phyloP scores from a whole-genome alignment of 164 flowering plant genomes.

The Tinospora cordifolia region DNA sequence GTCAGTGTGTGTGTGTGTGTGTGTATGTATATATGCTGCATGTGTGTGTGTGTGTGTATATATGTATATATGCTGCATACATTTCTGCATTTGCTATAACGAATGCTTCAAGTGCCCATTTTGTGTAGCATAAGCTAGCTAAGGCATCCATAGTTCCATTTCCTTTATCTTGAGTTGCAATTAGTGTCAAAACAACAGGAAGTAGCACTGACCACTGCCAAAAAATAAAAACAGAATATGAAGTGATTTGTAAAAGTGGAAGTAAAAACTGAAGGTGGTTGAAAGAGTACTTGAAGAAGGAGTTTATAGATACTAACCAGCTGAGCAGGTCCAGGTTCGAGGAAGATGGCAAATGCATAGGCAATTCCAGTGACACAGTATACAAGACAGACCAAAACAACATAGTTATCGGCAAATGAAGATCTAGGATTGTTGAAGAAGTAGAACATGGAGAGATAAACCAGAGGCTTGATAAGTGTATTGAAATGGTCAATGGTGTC shows the following conservation, averaged over 20 bases:
- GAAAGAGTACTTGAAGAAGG: neutral
- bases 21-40: neutral
- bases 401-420: conserved; percentile 61
- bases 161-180: conserved; percentile 50
- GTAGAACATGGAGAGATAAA: conserved; percentile 94
- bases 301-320: conserved; percentile 48
- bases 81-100: conserved; percentile 83
- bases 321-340: conserved; percentile 89
- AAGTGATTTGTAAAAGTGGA: conserved; percentile 2
- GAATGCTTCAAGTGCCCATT: conserved; percentile 93
- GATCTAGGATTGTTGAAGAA: conserved; percentile 98
- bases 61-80: conserved; percentile 29
- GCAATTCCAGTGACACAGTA: conserved; percentile 97
- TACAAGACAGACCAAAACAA: conserved; percentile 69
- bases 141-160: conserved; percentile 25
- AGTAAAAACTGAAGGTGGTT: neutral
- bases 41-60: too few species aligned
- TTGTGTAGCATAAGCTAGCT: conserved; percentile 59
- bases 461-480: conserved; percentile 80
- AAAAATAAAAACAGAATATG: neutral
- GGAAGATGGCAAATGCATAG: conserved; percentile 66
- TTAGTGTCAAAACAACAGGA: conserved; percentile 89
- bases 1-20: too few species aligned
- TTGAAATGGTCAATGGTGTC: conserved; percentile 82
- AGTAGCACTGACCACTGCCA: conserved; percentile 92